Conservation (phyloP, 129 eudicot species). For the Calendula officinalis region DNA sequence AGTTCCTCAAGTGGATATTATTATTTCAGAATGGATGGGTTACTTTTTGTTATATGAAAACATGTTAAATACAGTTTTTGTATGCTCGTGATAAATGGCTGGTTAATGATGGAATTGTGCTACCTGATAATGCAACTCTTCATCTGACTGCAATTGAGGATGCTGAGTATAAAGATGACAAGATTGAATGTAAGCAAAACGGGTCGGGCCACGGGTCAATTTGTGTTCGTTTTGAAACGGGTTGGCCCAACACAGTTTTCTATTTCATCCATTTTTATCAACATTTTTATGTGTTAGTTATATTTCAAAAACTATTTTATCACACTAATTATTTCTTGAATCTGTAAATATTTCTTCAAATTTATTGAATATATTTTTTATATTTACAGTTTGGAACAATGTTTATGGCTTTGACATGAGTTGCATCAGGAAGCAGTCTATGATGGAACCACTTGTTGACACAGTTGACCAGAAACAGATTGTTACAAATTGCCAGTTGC, state of each 20-base stretch:
- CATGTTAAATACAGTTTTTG: slow-evolving; percentile 83
- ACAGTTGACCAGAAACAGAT: slow-evolving; percentile 89
- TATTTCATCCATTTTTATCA: background rate
- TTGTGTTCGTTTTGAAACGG: background rate
- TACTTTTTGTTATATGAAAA: slow-evolving; percentile 89
- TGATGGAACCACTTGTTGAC: slow-evolving; percentile 97
- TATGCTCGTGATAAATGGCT: slow-evolving; percentile 99
- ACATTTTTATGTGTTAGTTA: too few relatives aligned
- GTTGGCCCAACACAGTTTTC: background rate
- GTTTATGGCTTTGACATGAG: slow-evolving; percentile 99
- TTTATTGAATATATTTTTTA: slow-evolving; percentile 7
- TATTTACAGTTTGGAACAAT: slow-evolving; percentile 78
- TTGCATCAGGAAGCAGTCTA: slow-evolving; percentile 84
- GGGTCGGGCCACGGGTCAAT: background rate
- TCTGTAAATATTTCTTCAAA: background rate
- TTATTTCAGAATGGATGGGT: slow-evolving; percentile 99
- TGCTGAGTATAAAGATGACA: slow-evolving; percentile 98
- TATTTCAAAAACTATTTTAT: too few relatives aligned
- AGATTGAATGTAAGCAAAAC: slow-evolving; percentile 76
- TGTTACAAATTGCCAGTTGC: slow-evolving; percentile 79
- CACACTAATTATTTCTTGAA: too few relatives aligned
- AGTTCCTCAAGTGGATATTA: slow-evolving; percentile 87
- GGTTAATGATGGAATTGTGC: slow-evolving; percentile 70
- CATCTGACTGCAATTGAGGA: slow-evolving; percentile 94
- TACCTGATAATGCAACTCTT: slow-evolving; percentile 92